Evolutionary conservation across 1,139 yeast genomes (phyloP).

Genomic region (Sugiyamaella grinbergsii): DNA sequence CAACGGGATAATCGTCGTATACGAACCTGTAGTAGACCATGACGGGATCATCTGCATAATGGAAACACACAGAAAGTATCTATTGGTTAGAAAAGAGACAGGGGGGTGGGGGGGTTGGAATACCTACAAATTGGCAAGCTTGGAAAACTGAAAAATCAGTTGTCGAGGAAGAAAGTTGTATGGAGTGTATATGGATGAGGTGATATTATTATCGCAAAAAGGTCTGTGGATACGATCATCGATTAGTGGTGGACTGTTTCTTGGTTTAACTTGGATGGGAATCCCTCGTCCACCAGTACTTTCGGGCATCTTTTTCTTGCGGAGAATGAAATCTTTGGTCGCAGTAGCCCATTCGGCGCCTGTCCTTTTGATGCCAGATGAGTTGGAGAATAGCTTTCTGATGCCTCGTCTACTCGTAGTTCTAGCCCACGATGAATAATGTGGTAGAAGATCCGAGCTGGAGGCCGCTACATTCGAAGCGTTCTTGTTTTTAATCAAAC

Average conservation of each 20-base stretch:
- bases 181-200: constrained; percentile 83
- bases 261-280: constrained; percentile 52
- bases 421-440: constrained; percentile 38
- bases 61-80: constrained; percentile 77
- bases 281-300: constrained; percentile 72
- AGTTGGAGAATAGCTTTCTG: constrained; percentile 6
- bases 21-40: constrained; percentile 98
- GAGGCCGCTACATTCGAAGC: constrained; percentile 6
- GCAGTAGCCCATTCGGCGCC: constrained; percentile 13
- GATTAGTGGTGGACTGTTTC: constrained; percentile 41
- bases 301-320: constrained; percentile 51
- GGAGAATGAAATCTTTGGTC: constrained; percentile 44
- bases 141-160: constrained; percentile 85
- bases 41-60: constrained; percentile 94
- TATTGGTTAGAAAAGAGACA: no score
- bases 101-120: neutral
- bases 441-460: constrained; percentile 32
- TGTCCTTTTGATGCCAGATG: constrained; percentile 5
- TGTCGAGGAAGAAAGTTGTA: constrained; percentile 88
- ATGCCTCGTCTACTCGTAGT: constrained; percentile 10
- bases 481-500: constrained; percentile 20
- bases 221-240: constrained; percentile 72
- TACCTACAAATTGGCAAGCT: constrained; percentile 72
- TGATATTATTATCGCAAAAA: constrained; percentile 67
- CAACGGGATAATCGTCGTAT: constrained; percentile 88